These are phyloP conservation scores for Fomitopsis pinicola DNA, from an alignment of 1,284 basidiomycete species.

Conservation along the genomic window DNA sequence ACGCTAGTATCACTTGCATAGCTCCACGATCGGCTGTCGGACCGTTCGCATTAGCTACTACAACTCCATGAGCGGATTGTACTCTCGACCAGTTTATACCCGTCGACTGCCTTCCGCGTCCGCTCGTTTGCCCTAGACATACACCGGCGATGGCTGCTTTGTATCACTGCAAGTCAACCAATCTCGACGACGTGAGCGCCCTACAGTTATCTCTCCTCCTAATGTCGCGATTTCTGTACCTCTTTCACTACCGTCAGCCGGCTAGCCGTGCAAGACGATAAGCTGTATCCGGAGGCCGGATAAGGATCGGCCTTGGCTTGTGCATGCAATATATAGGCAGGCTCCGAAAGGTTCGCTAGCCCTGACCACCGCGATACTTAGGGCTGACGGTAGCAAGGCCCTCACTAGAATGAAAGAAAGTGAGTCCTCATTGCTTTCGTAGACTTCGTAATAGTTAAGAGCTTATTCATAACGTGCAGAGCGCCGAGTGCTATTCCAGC, in stretches of 20 bases:
- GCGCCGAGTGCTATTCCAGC: neutral
- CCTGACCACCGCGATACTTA: neutral
- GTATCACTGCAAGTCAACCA: neutral
- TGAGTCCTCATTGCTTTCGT: neutral
- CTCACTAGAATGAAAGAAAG: neutral
- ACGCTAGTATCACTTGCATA: constrained; percentile 5
- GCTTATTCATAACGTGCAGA: neutral
- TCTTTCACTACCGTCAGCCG: too few species aligned
- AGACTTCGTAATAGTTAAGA: neutral
- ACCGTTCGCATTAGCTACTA: constrained; percentile 4
- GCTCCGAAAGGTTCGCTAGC: neutral
- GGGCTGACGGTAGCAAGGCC: neutral
- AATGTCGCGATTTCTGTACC: neutral
- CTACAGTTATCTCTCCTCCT: neutral
- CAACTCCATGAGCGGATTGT: neutral
- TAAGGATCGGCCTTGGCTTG: too few species aligned
- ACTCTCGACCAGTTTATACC: constrained; percentile 4
- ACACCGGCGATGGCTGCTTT: neutral
- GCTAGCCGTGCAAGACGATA: neutral
- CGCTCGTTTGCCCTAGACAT: constrained; percentile 5
- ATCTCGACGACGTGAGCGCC: neutral
- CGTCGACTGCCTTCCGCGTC: constrained; percentile 2
- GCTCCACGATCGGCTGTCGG: neutral
- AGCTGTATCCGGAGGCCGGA: neutral
- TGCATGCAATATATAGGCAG: neutral